Conservation (phyloP, 176 grass and related monocot genomes). For the Triticum monococcum region DNA sequence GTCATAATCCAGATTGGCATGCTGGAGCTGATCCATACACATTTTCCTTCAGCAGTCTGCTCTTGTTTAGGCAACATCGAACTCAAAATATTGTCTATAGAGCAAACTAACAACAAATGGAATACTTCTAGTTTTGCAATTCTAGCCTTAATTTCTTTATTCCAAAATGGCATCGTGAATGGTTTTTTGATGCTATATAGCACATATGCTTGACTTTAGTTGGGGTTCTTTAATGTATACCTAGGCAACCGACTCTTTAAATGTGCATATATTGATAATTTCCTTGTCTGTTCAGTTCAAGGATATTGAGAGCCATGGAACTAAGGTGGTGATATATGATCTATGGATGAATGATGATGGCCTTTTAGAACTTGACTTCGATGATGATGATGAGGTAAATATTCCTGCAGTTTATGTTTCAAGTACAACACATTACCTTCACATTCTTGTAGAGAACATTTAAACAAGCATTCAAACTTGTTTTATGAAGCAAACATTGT, state of each 20-base stretch:
- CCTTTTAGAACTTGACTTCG: conserved; percentile 94
- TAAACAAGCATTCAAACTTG: background rate
- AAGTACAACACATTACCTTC: background rate
- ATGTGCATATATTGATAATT: conserved; percentile 18
- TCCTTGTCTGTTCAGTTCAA: conserved; percentile 67
- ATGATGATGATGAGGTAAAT: conserved; percentile 89
- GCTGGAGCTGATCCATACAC: background rate
- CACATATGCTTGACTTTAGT: background rate
- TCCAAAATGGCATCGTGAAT: background rate
- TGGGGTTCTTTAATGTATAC: background rate
- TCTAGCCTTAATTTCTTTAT: background rate
- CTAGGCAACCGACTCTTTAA: background rate
- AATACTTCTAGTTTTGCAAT: background rate
- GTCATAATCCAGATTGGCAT: background rate
- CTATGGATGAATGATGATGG: conserved; percentile 99
- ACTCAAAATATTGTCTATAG: background rate
- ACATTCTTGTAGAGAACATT: background rate
- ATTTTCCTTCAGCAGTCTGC: background rate
- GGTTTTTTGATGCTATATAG: background rate
- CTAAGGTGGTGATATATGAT: conserved; percentile 89
- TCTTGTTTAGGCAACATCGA: background rate
- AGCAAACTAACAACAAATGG: background rate
- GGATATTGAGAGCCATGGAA: conserved; percentile 81
- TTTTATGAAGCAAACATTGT: background rate
- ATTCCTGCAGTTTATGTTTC: conserved; percentile 20